Percentiles rank a stretch among this genome's conserved stretches.
These are phyloP conservation scores for Fraxinus anomala DNA, from an alignment of 257 asterid species.

Conservation along the genomic window DNA sequence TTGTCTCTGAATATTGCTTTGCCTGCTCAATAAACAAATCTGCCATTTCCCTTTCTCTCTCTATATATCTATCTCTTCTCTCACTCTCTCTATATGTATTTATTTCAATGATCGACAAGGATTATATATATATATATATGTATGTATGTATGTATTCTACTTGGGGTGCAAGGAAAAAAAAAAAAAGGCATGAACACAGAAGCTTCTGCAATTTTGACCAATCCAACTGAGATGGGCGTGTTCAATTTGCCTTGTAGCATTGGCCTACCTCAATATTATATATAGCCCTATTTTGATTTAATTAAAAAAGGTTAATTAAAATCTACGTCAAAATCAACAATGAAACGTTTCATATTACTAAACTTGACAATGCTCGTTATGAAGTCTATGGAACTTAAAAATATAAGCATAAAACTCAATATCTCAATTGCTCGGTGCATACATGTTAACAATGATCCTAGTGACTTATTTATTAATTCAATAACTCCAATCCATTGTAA, in stretches of 20 bases:
- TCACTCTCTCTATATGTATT: background rate
- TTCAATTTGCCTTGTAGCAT: background rate
- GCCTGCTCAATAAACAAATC: conserved; percentile 49
- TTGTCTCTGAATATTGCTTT: conserved; percentile 40
- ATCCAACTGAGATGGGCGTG: background rate
- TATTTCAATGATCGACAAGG: background rate
- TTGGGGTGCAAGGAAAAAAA: background rate
- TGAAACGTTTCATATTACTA: no score
- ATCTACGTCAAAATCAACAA: no score
- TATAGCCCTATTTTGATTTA: no score
- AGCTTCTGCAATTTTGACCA: background rate
- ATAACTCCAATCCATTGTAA: no score
- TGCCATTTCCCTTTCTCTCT: conserved; percentile 44
- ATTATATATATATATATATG: background rate
- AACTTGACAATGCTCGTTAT: no score
- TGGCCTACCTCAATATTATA: background rate
- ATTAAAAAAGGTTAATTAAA: no score
- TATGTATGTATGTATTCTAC: background rate
- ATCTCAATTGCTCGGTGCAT: no score
- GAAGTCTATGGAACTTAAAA: no score
- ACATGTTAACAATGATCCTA: no score
- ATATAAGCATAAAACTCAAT: no score
- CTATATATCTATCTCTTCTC: background rate
- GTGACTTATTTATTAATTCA: no score
- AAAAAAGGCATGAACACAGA: background rate